A percentile compares a stretch with the other conserved stretches of the same genome.
Conservation (phyloP, 306 rosid genomes). For the Lagenaria siceraria region DNA sequence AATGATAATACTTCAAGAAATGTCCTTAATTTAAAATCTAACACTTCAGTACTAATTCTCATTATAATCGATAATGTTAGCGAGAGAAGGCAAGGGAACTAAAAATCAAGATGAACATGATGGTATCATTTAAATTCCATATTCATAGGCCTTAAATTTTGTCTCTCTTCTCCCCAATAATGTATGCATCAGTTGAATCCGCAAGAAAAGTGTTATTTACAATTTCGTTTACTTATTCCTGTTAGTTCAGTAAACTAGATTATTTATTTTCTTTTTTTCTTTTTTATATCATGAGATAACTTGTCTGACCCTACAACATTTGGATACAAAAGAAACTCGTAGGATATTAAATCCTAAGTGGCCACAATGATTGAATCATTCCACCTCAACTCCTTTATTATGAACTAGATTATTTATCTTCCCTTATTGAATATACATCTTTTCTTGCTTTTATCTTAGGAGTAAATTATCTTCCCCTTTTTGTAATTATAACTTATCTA, state of each 20-base stretch:
- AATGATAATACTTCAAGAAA: background rate
- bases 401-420: background rate
- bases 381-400: too few species aligned
- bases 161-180: background rate
- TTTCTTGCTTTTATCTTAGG: too few species aligned
- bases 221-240: background rate
- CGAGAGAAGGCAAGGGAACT: background rate
- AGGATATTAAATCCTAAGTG: too few species aligned
- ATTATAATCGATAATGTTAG: background rate
- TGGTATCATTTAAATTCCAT: background rate
- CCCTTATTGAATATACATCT: background rate
- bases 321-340: too few species aligned
- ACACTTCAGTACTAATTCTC: background rate
- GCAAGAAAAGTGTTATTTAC: background rate
- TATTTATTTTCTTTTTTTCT: background rate
- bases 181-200: background rate
- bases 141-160: background rate
- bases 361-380: too few species aligned
- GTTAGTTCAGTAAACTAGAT: background rate
- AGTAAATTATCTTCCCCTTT: too few species aligned
- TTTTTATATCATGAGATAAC: too few species aligned
- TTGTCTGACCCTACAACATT: too few species aligned
- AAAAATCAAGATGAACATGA: background rate
- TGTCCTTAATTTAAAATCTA: background rate
- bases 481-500: too few species aligned